Evolutionary conservation across 2,329 filamentous ascomycete species (phyloP), one percentile per base, ranked within the genome.

Genomic region (Diaporthe batatas): DNA sequence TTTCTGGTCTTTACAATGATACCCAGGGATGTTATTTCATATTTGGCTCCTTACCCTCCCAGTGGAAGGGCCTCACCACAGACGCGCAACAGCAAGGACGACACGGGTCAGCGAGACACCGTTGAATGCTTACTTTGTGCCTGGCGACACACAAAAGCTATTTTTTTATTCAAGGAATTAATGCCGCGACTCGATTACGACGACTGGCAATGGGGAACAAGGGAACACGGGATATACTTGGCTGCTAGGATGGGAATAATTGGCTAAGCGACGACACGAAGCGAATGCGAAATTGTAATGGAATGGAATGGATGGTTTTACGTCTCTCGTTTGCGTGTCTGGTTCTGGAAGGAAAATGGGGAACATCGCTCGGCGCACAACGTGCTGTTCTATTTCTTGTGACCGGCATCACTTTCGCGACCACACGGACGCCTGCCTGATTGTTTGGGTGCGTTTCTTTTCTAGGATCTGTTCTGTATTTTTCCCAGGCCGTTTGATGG

Each of bases 1-100:
- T 74, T 74, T 71, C 68, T 73, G 71, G 67, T 62, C 54, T 70
- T 73, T 74, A 64, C 73, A 72, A 71, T 73, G 73, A 74, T 74
- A 74, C 73, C 73, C 73, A 53, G 68, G 73, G 67, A 74, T 71
- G 47, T 68, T 73, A 51, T 68, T 39, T 72, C 29, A 64, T 51
- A 68, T 49, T 55, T 49, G 54, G 34, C 59, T 23, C 34, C 44
- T 42, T 58, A 11, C 16, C 21, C 32, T 68, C n/a, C 3, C 32
- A 12, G 14, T 23, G 55, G 47, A 54, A 16, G 57, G 53, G 39
- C 53, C 42, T 6, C 36, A 47, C 14, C 25, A 70, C 68, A 70
- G 34, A 34, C 53, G 62, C 21, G 42, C 67, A 58, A 69, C 62
- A 68, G 25, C 44, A 34, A 42, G 29, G 32, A 53, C 32, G 32